These are phyloP conservation scores for Phascolomyces articulosus DNA, from an alignment of 371 early-diverging fungal genomes.

Conservation along the genomic window DNA sequence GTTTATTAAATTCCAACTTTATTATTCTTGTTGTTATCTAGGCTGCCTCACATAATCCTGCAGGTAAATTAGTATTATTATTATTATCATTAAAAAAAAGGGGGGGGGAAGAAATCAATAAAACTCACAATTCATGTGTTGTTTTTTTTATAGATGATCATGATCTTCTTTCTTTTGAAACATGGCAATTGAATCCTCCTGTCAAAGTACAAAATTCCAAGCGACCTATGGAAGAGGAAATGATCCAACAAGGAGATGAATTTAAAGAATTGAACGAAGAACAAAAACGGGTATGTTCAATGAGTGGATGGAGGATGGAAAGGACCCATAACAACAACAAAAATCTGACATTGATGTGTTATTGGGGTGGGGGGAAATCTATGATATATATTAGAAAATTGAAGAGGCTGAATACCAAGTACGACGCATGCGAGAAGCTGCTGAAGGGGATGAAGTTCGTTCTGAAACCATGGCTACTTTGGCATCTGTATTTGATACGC, in stretches of 20 bases:
- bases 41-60: slow-evolving; percentile 41
- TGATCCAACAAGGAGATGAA: slow-evolving; percentile 58
- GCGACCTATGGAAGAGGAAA: slow-evolving; percentile 66
- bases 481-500: slow-evolving; percentile 62
- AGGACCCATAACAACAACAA: too few relatives aligned
- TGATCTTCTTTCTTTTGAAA: slow-evolving; percentile 74
- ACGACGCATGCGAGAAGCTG: slow-evolving; percentile 37
- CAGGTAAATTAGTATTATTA: slow-evolving; percentile 28
- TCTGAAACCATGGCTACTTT: slow-evolving; percentile 33
- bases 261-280: slow-evolving; percentile 53
- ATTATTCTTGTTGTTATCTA: slow-evolving; percentile 9
- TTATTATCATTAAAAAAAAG: too few relatives aligned
- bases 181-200: slow-evolving; percentile 75
- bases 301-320: neutral
- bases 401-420: slow-evolving; percentile 54
- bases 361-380: neutral
- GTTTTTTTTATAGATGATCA: slow-evolving; percentile 89
- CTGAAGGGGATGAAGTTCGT: slow-evolving; percentile 28
- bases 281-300: slow-evolving; percentile 41
- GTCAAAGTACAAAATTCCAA: slow-evolving; percentile 37
- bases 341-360: too few relatives aligned
- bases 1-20: too few relatives aligned
- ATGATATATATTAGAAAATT: slow-evolving; percentile 47
- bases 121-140: slow-evolving; percentile 8
- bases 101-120: too few relatives aligned